These are phyloP conservation scores for Dianthus caryophyllus DNA, from an alignment of 148 eudicot species.

Conservation along the genomic window DNA sequence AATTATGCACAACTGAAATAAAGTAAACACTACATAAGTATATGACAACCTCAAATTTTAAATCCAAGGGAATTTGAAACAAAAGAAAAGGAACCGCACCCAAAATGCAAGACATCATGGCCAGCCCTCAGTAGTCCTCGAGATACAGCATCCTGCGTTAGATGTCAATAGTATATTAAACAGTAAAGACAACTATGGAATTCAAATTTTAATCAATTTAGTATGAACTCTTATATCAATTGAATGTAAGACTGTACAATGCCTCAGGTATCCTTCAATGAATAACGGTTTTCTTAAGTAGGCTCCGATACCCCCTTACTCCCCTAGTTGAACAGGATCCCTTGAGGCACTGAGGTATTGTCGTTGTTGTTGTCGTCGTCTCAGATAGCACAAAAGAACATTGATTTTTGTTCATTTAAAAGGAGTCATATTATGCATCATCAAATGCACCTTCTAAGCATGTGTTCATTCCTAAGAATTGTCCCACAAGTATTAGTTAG, in stretches of 20 bases:
- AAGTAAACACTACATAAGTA: background rate
- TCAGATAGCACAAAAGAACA: background rate
- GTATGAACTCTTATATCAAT: background rate
- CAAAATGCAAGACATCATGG: slow-evolving; percentile 71
- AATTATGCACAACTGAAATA: background rate
- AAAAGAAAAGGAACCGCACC: slow-evolving; percentile 42
- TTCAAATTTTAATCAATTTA: background rate
- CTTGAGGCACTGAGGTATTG: too few relatives aligned
- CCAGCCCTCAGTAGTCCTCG: slow-evolving; percentile 81
- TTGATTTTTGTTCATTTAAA: background rate
- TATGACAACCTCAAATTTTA: background rate
- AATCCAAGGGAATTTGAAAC: background rate
- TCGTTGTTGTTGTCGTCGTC: too few relatives aligned
- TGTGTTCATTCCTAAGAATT: background rate
- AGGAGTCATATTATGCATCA: background rate
- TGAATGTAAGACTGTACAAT: background rate
- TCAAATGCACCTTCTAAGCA: background rate
- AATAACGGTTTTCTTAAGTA: background rate
- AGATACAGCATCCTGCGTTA: slow-evolving; percentile 92
- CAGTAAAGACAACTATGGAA: background rate
- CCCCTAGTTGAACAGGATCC: too few relatives aligned
- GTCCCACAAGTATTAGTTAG: background rate
- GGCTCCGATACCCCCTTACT: too few relatives aligned
- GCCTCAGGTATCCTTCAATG: background rate
- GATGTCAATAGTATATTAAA: background rate